A percentile compares a stretch with the other conserved stretches of the same genome.
Conservation (phyloP, 1,139 yeast species). For the Kodamaea arcana region DNA sequence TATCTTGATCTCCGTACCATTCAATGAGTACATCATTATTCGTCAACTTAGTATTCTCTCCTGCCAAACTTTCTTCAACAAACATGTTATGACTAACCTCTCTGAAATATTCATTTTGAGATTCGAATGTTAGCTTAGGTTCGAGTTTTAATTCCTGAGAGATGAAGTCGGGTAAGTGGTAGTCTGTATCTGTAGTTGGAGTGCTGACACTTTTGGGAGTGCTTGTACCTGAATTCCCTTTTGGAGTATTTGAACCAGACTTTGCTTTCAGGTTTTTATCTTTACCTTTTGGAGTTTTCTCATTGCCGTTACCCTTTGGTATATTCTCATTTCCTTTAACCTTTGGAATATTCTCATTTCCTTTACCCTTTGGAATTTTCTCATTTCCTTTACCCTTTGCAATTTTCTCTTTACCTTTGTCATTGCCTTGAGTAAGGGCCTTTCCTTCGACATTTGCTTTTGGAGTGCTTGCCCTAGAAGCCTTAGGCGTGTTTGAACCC, state of each 20-base stretch:
- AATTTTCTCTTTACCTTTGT: no score
- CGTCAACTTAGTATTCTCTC: conserved; percentile 31
- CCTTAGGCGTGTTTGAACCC: no score
- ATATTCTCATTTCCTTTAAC: no score
- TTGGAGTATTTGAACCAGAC: not conserved
- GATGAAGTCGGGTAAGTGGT: conserved; percentile 7
- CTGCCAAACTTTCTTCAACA: conserved; percentile 55
- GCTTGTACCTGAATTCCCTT: not conserved
- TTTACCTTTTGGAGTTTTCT: no score
- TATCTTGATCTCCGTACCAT: conserved; percentile 50
- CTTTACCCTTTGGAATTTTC: no score
- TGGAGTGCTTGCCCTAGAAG: no score
- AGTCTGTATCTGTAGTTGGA: conserved; percentile 2
- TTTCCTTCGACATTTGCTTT: not conserved
- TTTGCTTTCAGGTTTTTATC: no score
- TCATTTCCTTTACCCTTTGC: no score
- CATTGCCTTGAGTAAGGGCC: no score
- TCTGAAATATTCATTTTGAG: conserved; percentile 49
- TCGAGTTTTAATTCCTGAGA: conserved; percentile 10
- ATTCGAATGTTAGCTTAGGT: conserved; percentile 47
- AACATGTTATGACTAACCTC: conserved; percentile 61
- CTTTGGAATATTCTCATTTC: no score
- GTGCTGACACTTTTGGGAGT: not conserved
- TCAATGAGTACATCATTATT: conserved; percentile 41
- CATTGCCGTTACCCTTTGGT: no score